phyloP scores from a whole-genome alignment of 768 basidiomycete genomes.

The Royoungia palumana region DNA sequence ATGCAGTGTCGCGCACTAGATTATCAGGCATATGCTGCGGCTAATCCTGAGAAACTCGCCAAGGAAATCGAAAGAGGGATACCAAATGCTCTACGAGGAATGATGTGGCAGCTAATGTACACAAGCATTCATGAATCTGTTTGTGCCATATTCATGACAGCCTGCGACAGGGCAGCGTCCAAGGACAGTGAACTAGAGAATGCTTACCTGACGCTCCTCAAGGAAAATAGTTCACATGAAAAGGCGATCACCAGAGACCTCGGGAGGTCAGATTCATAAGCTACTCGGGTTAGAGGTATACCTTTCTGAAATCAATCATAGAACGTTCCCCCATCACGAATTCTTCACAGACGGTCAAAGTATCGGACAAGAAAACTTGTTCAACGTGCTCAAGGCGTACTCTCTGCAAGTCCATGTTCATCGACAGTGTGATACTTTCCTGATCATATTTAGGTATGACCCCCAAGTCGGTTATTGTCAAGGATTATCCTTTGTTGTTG shows the following conservation, averaged over 20 bases:
- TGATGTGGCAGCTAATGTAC: slow-evolving; percentile 97
- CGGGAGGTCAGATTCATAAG: slow-evolving; percentile 52
- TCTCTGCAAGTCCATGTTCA: slow-evolving; percentile 59
- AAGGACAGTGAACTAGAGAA: slow-evolving; percentile 86
- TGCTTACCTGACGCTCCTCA: slow-evolving; percentile 77
- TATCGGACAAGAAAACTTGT: slow-evolving; percentile 94
- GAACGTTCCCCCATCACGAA: slow-evolving; percentile 95
- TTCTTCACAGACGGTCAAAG: slow-evolving; percentile 95
- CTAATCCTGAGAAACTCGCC: slow-evolving; percentile 74
- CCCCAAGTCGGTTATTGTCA: slow-evolving; percentile 97
- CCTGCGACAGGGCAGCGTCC: slow-evolving; percentile 72
- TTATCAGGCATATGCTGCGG: slow-evolving; percentile 84
- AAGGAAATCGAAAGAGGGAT: slow-evolving; percentile 91
- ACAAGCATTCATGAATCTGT: slow-evolving; percentile 9
- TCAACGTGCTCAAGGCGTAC: slow-evolving; percentile 97
- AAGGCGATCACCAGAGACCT: slow-evolving; percentile 93
- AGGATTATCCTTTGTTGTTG: slow-evolving; percentile 94
- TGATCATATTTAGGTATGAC: slow-evolving; percentile 58
- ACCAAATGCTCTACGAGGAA: slow-evolving; percentile 81
- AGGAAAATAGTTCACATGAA: slow-evolving; percentile 83
- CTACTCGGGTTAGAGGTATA: not conserved
- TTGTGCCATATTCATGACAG: slow-evolving; percentile 11
- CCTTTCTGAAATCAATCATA: slow-evolving; percentile 27
- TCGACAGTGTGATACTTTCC: not conserved
- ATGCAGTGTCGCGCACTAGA: slow-evolving; percentile 51